phyloP scores from a whole-genome alignment of 805 yeast species.

The Saccharomycopsis oosterbeekiorum region DNA sequence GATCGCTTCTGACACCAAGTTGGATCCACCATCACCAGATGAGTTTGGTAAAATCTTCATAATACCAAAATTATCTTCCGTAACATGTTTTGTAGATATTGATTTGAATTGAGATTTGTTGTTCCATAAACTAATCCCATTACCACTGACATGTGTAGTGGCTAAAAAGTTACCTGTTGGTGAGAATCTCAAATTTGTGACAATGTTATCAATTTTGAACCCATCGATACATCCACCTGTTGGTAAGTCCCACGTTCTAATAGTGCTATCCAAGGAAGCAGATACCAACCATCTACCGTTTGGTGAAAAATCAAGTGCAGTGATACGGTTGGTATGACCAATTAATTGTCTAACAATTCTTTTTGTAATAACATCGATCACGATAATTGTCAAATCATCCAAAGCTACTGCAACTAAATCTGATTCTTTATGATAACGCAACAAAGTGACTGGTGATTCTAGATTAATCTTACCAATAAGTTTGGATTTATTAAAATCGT shows the following conservation, averaged over 20 bases:
- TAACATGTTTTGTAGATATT: conserved; percentile 61
- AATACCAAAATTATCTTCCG: conserved; percentile 58
- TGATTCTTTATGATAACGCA: conserved; percentile 73
- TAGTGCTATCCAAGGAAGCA: conserved; percentile 71
- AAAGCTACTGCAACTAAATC: conserved; percentile 78
- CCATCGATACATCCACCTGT: conserved; percentile 97
- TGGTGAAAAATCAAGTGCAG: conserved; percentile 82
- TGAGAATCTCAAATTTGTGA: conserved; percentile 69
- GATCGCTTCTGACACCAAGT: conserved; percentile 71
- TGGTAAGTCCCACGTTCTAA: conserved; percentile 96
- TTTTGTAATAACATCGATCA: conserved; percentile 74
- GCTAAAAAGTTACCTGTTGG: conserved; percentile 87
- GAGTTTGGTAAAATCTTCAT: conserved; percentile 58
- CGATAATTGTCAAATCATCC: conserved; percentile 77
- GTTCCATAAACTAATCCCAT: conserved; percentile 90
- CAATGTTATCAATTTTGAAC: conserved; percentile 65
- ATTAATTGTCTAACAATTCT: conserved; percentile 75
- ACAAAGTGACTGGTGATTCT: conserved; percentile 65
- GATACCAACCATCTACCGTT: conserved; percentile 94
- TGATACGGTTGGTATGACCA: conserved; percentile 86
- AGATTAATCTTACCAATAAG: conserved; percentile 57
- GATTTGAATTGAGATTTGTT: conserved; percentile 77
- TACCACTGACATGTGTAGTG: conserved; percentile 82
- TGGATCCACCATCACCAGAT: conserved; percentile 67
- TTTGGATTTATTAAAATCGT: conserved; percentile 67